Evolutionary conservation across 352 stramenopile genomes (phyloP).

Genomic region (Phytophthora melonis): DNA sequence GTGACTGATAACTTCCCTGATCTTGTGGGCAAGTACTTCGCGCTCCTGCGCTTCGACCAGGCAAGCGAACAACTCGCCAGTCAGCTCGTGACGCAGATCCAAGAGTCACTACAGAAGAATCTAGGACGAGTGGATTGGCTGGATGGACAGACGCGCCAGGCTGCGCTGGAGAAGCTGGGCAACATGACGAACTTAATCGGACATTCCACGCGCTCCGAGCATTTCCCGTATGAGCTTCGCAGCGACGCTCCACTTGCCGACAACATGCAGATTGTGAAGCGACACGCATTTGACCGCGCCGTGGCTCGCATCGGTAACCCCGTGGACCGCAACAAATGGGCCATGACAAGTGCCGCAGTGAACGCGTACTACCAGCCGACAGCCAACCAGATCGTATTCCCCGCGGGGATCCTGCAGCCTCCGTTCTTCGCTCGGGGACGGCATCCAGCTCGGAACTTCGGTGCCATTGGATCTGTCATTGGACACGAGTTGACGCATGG

Average conservation of each 20-base stretch:
- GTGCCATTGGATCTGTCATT: conserved; percentile 93
- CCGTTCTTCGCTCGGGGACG: conserved; percentile 91
- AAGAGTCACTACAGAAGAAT: conserved; percentile 77
- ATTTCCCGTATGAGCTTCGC: conserved; percentile 67
- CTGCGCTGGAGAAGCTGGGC: conserved; percentile 90
- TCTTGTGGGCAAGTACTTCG: conserved; percentile 92
- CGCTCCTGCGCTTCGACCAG: conserved; percentile 89
- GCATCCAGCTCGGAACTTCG: conserved; percentile 94
- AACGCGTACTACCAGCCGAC: conserved; percentile 91
- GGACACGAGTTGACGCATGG: conserved; percentile 97
- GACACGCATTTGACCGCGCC: conserved; percentile 55
- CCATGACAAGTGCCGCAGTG: conserved; percentile 93
- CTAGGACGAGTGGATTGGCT: conserved; percentile 92
- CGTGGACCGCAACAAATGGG: conserved; percentile 82
- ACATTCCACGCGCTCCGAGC: conserved; percentile 52
- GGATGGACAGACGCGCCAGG: conserved; percentile 77
- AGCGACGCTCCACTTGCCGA: conserved; percentile 44
- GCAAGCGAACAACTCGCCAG: conserved; percentile 81
- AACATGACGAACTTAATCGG: conserved; percentile 82
- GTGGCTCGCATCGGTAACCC: conserved; percentile 46
- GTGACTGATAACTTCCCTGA: conserved; percentile 62
- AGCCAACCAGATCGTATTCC: conserved; percentile 95
- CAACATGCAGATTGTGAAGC: conserved; percentile 61
- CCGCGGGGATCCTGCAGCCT: conserved; percentile 95
- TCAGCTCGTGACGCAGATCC: conserved; percentile 88